Base-by-base conservation (phyloP, 1,284 basidiomycete genomes). In the Marasmius tenuissimus region DNA sequence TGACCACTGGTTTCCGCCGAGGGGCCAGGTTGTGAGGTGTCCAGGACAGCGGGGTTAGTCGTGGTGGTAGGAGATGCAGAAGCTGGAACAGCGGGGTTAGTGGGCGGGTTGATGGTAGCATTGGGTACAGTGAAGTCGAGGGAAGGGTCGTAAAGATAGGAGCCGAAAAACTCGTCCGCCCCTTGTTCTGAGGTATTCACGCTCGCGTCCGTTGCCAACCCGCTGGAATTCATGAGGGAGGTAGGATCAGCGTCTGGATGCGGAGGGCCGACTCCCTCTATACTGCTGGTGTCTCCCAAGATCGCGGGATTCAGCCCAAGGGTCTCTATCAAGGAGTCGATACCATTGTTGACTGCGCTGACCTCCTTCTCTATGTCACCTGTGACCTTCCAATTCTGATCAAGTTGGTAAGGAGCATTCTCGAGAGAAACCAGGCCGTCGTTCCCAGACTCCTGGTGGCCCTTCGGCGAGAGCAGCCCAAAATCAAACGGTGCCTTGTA, bases 321-420 rank as follows among this genome's bases (percentile, higher is more conserved):
- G 58, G 82, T 84, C 68, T 88, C 81, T 51, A 94, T 89, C 42
- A 95, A 79, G 11, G 84, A 84, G 63, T 93, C 85, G 64, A 96
- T 89, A 65, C 85, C 88, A 40, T 78, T 80, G 67, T 92, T 87
- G 58, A 95, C 76, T 49, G 85, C 82, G 63, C 90, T 86, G 34
- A 94, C 89, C 61, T 93, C 90, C 51, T 81, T 80, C 58, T 88
- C 85, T 53, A 94, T 89, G 61, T 87, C 88, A 33, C 83, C 71
- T 0, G 91, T 80, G 55, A 82, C 81, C 51, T 81, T 81, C 77
- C 90, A 91, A 1, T 83, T 77, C 65, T 84, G 84, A 50, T 87
- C 78, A 14, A 89, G 70, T 51, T 75, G 66, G 14, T 77, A 74
- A 38, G 77, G 73, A n/a, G 78, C 68, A 18, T 68, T 70, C 59